These are phyloP conservation scores for Tolypocladium ophioglossoides DNA, from an alignment of 2,329 filamentous ascomycete genomes.

Conservation along the genomic window DNA sequence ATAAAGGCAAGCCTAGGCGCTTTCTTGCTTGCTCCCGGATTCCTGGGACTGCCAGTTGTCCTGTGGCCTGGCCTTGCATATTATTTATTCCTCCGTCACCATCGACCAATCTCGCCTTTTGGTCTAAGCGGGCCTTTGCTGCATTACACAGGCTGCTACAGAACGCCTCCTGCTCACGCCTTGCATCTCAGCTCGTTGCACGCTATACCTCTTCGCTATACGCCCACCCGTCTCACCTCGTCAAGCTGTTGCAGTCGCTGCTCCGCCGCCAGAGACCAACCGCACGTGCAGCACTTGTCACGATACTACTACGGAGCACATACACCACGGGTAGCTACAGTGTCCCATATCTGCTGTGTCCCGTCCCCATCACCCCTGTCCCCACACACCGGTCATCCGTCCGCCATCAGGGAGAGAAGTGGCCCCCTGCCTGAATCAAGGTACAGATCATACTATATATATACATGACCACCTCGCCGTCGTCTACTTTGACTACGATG, in stretches of 20 bases:
- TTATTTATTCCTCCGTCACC: neutral
- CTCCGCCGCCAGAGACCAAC: too few species aligned
- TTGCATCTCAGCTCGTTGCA: neutral
- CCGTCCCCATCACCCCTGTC: neutral
- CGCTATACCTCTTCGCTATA: neutral
- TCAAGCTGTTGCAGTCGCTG: neutral
- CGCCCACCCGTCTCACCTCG: neutral
- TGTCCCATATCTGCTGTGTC: too few species aligned
- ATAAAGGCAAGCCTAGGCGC: neutral
- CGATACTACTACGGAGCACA: too few species aligned
- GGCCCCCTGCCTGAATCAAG: neutral
- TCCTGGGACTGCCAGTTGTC: neutral
- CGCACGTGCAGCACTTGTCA: too few species aligned
- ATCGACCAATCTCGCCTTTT: neutral
- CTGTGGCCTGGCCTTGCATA: neutral
- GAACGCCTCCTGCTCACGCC: neutral
- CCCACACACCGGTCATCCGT: neutral
- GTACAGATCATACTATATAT: conserved; percentile 3
- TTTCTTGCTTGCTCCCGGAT: neutral
- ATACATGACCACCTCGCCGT: conserved; percentile 8
- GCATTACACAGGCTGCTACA: neutral
- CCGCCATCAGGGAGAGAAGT: neutral
- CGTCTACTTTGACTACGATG: conserved; percentile 5
- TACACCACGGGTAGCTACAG: too few species aligned
- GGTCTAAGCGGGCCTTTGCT: neutral